These are phyloP conservation scores for Bjerkandera adusta DNA, from an alignment of 1,284 basidiomycete species.

Conservation along the genomic window DNA sequence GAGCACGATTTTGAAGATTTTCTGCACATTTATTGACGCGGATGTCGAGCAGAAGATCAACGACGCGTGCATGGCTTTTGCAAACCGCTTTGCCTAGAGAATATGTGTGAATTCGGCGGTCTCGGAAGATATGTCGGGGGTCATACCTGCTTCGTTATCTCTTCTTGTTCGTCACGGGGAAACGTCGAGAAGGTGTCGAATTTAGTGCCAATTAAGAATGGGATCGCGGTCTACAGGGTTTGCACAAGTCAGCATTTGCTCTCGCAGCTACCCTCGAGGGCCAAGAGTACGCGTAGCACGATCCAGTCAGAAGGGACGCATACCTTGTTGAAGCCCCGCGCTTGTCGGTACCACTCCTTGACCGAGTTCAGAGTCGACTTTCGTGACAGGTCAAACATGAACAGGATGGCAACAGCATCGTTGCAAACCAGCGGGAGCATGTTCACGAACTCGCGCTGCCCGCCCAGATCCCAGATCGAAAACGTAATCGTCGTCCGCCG, in stretches of 20 bases:
- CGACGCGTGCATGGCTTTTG: constrained; percentile 97
- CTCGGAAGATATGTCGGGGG: background rate
- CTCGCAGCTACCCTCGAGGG: background rate
- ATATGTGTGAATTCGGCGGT: constrained; percentile 13
- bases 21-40: constrained; percentile 98
- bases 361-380: constrained; percentile 97
- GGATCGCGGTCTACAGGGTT: constrained; percentile 80
- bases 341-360: constrained; percentile 99
- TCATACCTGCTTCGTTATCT: constrained; percentile 92
- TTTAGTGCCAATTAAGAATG: constrained; percentile 96
- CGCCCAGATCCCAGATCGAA: constrained; percentile 98
- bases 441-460: constrained; percentile 97
- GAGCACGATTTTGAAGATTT: constrained; percentile 97
- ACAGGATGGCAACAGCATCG: constrained; percentile 96
- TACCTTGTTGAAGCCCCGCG: constrained; percentile 97
- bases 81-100: constrained; percentile 86
- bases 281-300: background rate
- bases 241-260: background rate
- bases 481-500: constrained; percentile 98
- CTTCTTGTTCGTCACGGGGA: constrained; percentile 95
- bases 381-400: constrained; percentile 98
- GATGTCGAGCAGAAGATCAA: constrained; percentile 98
- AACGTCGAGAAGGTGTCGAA: constrained; percentile 97
- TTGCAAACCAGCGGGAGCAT: constrained; percentile 99
- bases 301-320: constrained; percentile 20